Evolutionary conservation across 1,284 basidiomycete species (phyloP), one percentile per base, ranked within the genome.

Genomic region (Boletellus sp.): DNA sequence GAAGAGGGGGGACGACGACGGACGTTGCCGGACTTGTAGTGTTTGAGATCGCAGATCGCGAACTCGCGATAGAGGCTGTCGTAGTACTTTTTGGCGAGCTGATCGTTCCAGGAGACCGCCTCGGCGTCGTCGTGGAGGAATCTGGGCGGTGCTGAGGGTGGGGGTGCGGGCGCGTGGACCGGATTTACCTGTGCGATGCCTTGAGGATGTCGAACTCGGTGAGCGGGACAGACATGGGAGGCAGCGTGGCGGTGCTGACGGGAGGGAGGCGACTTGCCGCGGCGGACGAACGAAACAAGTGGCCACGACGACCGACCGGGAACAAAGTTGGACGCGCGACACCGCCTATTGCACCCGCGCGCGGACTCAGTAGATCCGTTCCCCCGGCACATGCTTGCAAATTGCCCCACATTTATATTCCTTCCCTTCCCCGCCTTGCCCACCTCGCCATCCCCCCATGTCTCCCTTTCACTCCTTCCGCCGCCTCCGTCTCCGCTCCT

Each of bases 21-120:
- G 38, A 91, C 89, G 49, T 87, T 85, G n/a, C 91, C 89, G 0
- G 87, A 84, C 69, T 93, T 94, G 75, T 88, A 95, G 63, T 95
- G 93, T 69, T 95, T 95, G 52, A 96, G 71, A 68, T 96, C 91
- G 61, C 93, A 91, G 36, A 96, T 73, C 0, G 91, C 92, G 61
- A 86, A 95, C 68, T 97, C 93, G 50, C 90, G 85, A 64, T 91
- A 95, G 6, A 96, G 77, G 55, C 73, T 87, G 13, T 77, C 72
- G 59, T 95, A 94, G 70, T 94, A 96, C 57, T 92, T 93, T 51
- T 78, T 74, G 0, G 93, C 92, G 8, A 95, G 74, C 52, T 82
- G 76, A 41, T 91, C 88, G 58, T 91, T 81, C 87, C 89, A 92
- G 70, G 58, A 59, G 17, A 73, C 70, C 32, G 63, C 53, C 6